Evolutionary conservation across 2,329 filamentous ascomycete species (phyloP).

Genomic region (Rhynchosporium agropyri): DNA sequence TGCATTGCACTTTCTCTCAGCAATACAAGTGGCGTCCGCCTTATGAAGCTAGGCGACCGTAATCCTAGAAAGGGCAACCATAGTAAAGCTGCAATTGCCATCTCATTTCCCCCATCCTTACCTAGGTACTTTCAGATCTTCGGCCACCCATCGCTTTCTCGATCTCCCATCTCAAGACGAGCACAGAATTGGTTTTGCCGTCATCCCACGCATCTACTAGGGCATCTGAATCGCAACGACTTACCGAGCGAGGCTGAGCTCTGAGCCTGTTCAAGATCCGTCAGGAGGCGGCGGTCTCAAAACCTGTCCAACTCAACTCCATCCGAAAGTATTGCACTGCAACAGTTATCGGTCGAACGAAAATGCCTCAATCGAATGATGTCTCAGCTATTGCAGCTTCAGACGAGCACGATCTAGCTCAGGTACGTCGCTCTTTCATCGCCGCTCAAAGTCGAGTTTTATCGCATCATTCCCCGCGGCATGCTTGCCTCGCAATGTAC

Average conservation of each 20-base stretch:
- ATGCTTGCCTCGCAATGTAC: too few species aligned
- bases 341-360: too few species aligned
- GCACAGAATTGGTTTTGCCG: too few species aligned
- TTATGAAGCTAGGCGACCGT: slow-evolving; percentile 4
- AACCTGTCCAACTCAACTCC: neutral
- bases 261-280: neutral
- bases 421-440: slow-evolving; percentile 30
- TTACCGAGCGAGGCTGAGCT: neutral
- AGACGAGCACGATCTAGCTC: slow-evolving; percentile 29
- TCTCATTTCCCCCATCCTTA: neutral
- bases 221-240: neutral
- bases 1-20: neutral
- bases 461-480: neutral
- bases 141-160: neutral
- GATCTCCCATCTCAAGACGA: neutral
- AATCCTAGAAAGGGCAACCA: neutral
- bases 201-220: neutral
- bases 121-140: neutral
- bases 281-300: neutral
- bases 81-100: neutral
- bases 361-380: slow-evolving; percentile 21
- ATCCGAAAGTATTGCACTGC: too few species aligned
- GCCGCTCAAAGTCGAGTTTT: neutral
- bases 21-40: slow-evolving; percentile 1
- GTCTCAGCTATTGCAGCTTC: slow-evolving; percentile 13